Evolutionary conservation across 164 flowering plant species (phyloP).

Genomic region (Magnolia officinalis): DNA sequence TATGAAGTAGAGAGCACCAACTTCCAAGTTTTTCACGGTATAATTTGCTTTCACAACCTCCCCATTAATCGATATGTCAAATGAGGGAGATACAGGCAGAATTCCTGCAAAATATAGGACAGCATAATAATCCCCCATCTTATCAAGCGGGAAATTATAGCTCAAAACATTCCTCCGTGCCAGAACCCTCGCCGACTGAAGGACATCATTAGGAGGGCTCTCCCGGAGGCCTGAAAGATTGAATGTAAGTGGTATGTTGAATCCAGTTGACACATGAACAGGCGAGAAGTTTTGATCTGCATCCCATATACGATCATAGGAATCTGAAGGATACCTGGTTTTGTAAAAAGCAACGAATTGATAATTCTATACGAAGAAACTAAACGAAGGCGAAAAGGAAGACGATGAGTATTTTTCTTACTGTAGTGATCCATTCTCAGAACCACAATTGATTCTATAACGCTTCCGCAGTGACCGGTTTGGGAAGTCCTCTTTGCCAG

Average conservation of each 20-base stretch:
- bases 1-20: conserved; percentile 33
- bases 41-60: conserved; percentile 46
- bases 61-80: conserved; percentile 60
- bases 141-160: conserved; percentile 54
- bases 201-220: conserved; percentile 59
- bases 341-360: neutral
- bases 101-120: conserved; percentile 83
- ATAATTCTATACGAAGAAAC: neutral
- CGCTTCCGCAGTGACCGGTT: conserved; percentile 47
- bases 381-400: neutral
- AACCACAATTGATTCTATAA: conserved; percentile 70
- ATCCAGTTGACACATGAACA: conserved; percentile 48
- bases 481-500: conserved; percentile 35
- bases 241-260: conserved; percentile 32
- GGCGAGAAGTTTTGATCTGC: conserved; percentile 59
- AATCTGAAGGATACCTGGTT: conserved; percentile 73
- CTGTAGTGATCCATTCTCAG: conserved; percentile 50
- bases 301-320: conserved; percentile 85
- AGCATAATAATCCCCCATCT: conserved; percentile 53
- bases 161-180: conserved; percentile 41
- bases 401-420: conserved; percentile 16
- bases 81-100: conserved; percentile 58
- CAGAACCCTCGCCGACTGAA: conserved; percentile 71
- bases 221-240: conserved; percentile 37
- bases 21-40: conserved; percentile 39